A percentile compares a stretch with the other conserved stretches of the same genome.
phyloP scores from a whole-genome alignment of 768 basidiomycete species.

The Paxillus involutus region DNA sequence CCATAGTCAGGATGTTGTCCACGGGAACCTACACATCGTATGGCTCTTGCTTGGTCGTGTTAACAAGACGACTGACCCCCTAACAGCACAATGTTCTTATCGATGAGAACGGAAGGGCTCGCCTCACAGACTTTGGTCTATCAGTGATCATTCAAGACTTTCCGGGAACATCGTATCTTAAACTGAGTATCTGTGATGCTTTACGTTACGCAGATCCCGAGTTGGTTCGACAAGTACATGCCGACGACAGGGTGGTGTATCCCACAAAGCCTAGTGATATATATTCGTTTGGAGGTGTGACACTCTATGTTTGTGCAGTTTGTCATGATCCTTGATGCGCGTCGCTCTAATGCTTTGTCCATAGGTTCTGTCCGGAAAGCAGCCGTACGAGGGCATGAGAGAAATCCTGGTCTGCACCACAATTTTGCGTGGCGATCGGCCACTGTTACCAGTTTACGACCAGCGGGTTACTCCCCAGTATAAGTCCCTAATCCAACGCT shows the following conservation, averaged over 20 bases:
- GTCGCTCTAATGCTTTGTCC: conserved; percentile 5
- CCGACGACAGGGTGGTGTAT: no score
- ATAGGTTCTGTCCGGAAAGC: conserved; percentile 21
- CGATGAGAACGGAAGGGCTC: conserved; percentile 37
- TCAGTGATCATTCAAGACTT: conserved; percentile 6
- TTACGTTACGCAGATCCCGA: no score
- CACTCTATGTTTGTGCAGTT: no score
- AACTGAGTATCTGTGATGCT: no score
- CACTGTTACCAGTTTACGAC: conserved; percentile 8
- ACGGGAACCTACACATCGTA: conserved; percentile 39
- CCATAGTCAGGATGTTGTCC: conserved; percentile 23
- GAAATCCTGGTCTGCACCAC: neutral
- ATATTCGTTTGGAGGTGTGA: no score
- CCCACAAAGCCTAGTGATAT: no score
- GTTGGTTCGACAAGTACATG: no score
- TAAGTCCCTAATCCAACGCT: conserved; percentile 8
- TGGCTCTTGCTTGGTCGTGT: neutral
- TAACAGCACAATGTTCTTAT: conserved; percentile 44
- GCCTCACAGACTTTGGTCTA: conserved; percentile 50
- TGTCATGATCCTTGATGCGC: neutral
- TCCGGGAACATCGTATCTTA: no score
- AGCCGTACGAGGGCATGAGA: conserved; percentile 14
- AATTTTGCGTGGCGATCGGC: conserved; percentile 9
- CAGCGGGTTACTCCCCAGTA: conserved; percentile 1
- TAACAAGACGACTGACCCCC: neutral